Conservation (phyloP, 257 asterid species). For the Capsicum rhomboideum region DNA sequence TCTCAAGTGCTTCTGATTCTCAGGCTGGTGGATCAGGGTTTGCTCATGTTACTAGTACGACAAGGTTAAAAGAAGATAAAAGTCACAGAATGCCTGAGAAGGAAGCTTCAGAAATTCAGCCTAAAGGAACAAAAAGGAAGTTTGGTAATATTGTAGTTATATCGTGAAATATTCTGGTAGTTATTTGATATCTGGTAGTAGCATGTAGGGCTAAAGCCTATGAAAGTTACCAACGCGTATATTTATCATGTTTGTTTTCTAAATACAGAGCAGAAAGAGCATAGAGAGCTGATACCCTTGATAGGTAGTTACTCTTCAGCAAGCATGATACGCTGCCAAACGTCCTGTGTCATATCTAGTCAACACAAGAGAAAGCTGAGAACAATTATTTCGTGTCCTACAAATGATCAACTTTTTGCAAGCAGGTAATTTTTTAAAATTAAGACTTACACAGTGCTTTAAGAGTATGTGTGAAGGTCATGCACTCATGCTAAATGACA, state of each 20-base stretch:
- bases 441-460: neutral
- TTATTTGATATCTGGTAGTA: neutral
- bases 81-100: conserved; percentile 11
- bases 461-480: neutral
- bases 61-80: conserved; percentile 13
- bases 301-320: conserved; percentile 23
- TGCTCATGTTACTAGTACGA: conserved; percentile 13
- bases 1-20: conserved; percentile 17
- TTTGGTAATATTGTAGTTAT: conserved; percentile 19
- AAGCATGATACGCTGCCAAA: conserved; percentile 22
- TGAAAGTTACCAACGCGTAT: neutral
- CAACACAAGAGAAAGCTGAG: conserved; percentile 51
- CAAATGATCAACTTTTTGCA: conserved; percentile 42
- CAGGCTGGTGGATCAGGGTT: conserved; percentile 5
- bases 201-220: neutral
- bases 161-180: neutral
- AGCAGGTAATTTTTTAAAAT: conserved; percentile 20
- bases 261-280: conserved; percentile 34
- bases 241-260: conserved; percentile 1
- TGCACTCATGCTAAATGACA: neutral
- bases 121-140: conserved; percentile 27
- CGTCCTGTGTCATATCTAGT: conserved; percentile 27
- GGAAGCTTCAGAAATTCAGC: conserved; percentile 20
- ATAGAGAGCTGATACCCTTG: conserved; percentile 26
- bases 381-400: conserved; percentile 36